Evolutionary conservation across 140 eudicot genomes (phyloP).

Genomic region (Cichorium intybus): DNA sequence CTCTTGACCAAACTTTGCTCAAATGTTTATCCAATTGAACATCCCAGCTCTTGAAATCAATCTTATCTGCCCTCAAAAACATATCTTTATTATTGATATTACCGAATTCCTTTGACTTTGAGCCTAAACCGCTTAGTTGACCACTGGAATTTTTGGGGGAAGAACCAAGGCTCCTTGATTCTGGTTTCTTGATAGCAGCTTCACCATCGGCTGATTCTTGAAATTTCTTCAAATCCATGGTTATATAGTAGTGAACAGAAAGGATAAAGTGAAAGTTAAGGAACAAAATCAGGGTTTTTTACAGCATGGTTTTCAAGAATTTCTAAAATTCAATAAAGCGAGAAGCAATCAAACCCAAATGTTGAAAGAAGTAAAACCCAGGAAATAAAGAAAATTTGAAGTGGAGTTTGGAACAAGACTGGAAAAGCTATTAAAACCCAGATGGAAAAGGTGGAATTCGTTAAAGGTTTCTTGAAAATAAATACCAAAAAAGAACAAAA

Average conservation of each 20-base stretch:
- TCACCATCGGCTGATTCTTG: constrained; percentile 23
- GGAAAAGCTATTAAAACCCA: constrained; percentile 1
- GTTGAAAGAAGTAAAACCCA: background rate
- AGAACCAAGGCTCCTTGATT: constrained; percentile 39
- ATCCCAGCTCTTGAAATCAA: constrained; percentile 87
- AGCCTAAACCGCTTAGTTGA: constrained; percentile 32
- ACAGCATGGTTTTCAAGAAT: constrained; percentile 25
- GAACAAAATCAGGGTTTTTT: background rate
- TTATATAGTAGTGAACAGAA: background rate
- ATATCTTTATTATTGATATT: constrained; percentile 37
- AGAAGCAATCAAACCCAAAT: constrained; percentile 1
- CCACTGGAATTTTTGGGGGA: constrained; percentile 33
- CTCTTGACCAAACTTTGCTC: constrained; percentile 68
- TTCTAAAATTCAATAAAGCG: constrained; percentile 1
- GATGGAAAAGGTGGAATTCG: background rate
- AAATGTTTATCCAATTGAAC: constrained; percentile 74
- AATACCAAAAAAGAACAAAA: background rate
- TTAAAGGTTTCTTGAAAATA: background rate
- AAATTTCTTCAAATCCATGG: constrained; percentile 36
- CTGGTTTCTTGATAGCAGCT: constrained; percentile 23
- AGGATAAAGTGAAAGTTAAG: background rate
- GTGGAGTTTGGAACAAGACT: background rate
- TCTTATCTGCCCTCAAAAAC: constrained; percentile 78
- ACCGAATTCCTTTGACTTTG: constrained; percentile 46
- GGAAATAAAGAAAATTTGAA: background rate